Percentiles rank a stretch among this genome's conserved stretches.
Evolutionary conservation across 768 basidiomycete species (phyloP).

Genomic region (Lyophyllum atratum): DNA sequence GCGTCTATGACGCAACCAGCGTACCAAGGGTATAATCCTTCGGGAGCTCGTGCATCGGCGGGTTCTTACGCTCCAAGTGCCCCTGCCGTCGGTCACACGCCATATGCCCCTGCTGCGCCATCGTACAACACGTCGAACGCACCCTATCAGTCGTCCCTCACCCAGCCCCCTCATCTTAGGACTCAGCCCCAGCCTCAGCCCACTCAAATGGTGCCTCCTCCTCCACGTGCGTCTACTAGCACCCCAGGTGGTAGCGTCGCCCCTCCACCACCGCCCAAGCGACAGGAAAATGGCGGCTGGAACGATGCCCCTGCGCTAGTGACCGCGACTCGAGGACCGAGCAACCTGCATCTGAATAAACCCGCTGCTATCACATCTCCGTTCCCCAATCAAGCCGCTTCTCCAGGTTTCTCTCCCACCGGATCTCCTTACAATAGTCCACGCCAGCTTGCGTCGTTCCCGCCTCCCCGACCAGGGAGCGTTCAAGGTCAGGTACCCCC

Average conservation of each 20-base stretch:
- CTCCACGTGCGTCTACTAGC: conserved; percentile 39
- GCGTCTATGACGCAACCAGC: conserved; percentile 11
- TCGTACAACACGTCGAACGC: conserved; percentile 15
- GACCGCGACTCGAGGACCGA: conserved; percentile 52
- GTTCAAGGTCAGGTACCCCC: conserved; percentile 51
- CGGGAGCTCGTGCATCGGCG: conserved; percentile 7
- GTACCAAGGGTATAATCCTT: conserved; percentile 12
- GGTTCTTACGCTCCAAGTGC: conserved; percentile 26
- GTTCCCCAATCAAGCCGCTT: conserved; percentile 69
- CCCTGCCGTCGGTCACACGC: conserved; percentile 17
- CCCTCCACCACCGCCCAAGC: conserved; percentile 58
- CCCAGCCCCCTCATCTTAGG: conserved; percentile 43
- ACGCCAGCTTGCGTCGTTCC: conserved; percentile 47
- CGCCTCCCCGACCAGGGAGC: conserved; percentile 67
- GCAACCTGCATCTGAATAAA: conserved; percentile 49
- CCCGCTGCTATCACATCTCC: conserved; percentile 81
- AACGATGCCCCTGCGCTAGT: conserved; percentile 78
- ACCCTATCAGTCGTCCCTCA: conserved; percentile 27
- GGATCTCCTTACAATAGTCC: conserved; percentile 49
- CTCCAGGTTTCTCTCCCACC: conserved; percentile 43
- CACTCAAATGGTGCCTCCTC: conserved; percentile 41
- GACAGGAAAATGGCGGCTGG: conserved; percentile 81
- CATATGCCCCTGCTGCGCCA: conserved; percentile 33
- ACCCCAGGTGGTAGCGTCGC: conserved; percentile 23
- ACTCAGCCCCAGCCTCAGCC: conserved; percentile 34